Percentiles rank a stretch among this genome's conserved stretches.
Conservation (phyloP, 768 basidiomycete genomes). For the Chalciporus sphaerocephalus region DNA sequence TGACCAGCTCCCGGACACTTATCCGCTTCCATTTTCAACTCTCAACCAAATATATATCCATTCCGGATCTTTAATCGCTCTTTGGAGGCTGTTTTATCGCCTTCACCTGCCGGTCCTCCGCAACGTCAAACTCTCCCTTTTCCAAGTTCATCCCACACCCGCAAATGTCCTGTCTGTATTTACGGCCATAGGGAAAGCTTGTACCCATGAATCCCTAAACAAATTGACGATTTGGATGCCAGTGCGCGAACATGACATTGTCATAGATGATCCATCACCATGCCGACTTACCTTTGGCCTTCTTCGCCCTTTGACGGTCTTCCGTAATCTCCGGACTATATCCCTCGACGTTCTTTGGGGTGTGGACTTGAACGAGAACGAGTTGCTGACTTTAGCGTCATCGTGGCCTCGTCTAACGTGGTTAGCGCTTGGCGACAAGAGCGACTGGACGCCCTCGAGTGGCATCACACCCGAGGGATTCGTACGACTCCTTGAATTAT, state of each 20-base stretch:
- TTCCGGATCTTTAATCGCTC: neutral
- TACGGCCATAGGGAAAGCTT: conserved; percentile 1
- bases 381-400: conserved; percentile 12
- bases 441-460: conserved; percentile 4
- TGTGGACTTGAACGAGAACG: conserved; percentile 4
- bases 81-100: conserved; percentile 1
- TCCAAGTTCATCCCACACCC: neutral
- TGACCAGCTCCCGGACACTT: neutral
- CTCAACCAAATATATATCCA: neutral
- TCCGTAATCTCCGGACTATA: conserved; percentile 5
- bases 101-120: neutral
- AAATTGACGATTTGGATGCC: neutral
- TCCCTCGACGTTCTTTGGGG: neutral
- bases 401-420: conserved; percentile 8
- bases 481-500: conserved; percentile 10
- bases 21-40: neutral
- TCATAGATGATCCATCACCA: neutral
- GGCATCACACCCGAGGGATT: conserved; percentile 12
- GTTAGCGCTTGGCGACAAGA: neutral
- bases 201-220: neutral
- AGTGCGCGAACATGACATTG: neutral
- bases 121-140: neutral
- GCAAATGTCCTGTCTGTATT: conserved; percentile 4
- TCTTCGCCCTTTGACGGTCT: conserved; percentile 4
- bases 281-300: conserved; percentile 1